A percentile compares a stretch with the other conserved stretches of the same genome.
These are phyloP conservation scores for Aspergillus alliaceus DNA, from an alignment of 2,329 filamentous ascomycete genomes.

Conservation along the genomic window DNA sequence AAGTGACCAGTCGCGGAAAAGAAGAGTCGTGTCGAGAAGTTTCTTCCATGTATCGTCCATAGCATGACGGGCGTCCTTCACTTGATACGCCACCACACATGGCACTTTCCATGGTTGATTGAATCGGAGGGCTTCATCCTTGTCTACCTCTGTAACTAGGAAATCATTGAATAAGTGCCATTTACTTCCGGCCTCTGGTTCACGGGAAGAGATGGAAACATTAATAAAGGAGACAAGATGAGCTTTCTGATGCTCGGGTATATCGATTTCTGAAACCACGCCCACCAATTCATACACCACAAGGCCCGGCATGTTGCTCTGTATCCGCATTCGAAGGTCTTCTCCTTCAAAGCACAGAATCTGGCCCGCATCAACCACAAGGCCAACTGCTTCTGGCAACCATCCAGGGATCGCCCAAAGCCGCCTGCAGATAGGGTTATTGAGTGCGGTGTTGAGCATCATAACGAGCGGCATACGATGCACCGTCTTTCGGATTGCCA, in stretches of 20 bases:
- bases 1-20: constrained; percentile 71
- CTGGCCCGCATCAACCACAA: constrained; percentile 86
- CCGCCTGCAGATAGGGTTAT: constrained; percentile 66
- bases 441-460: constrained; percentile 78
- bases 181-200: constrained; percentile 60
- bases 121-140: constrained; percentile 84
- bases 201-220: constrained; percentile 53
- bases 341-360: constrained; percentile 95
- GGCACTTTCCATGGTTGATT: constrained; percentile 91
- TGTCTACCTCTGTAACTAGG: constrained; percentile 75
- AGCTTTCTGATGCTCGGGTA: constrained; percentile 78
- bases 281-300: constrained; percentile 90
- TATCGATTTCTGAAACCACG: constrained; percentile 85
- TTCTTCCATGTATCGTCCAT: constrained; percentile 87
- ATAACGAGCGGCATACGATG: constrained; percentile 80
- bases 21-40: constrained; percentile 75
- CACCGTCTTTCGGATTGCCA: constrained; percentile 81
- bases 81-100: constrained; percentile 81
- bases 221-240: constrained; percentile 92
- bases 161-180: constrained; percentile 99
- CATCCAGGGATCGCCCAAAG: constrained; percentile 88
- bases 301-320: constrained; percentile 76
- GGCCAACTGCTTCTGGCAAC: constrained; percentile 89
- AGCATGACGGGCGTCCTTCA: constrained; percentile 75
- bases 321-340: constrained; percentile 76